Conservation (phyloP, 768 basidiomycete species). For the Rhodotorula sphaerocarpa region DNA sequence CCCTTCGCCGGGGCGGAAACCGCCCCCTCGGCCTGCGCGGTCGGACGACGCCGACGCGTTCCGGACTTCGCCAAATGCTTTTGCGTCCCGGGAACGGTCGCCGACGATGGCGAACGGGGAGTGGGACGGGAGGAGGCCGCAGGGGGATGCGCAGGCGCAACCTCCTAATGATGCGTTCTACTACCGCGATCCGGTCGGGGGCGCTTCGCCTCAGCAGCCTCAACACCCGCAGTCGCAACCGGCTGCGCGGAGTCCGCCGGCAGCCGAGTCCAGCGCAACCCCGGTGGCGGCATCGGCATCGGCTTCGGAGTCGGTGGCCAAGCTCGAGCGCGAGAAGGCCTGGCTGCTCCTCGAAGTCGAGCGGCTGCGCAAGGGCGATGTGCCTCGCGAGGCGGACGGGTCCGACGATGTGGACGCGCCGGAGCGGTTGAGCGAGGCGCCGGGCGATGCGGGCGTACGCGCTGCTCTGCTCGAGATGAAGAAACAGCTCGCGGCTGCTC, state of each 20-base stretch:
- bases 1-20: slow-evolving; percentile 8
- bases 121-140: neutral
- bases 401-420: neutral
- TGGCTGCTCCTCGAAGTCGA: slow-evolving; percentile 78
- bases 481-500: slow-evolving; percentile 73
- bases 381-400: too few relatives aligned
- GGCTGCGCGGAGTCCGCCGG: too few relatives aligned
- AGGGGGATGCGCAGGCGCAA: neutral
- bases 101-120: slow-evolving; percentile 49
- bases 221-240: too few relatives aligned
- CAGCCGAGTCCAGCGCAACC: too few relatives aligned
- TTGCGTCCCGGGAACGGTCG: slow-evolving; percentile 3
- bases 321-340: slow-evolving; percentile 62
- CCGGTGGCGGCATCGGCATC: too few relatives aligned
- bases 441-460: slow-evolving; percentile 44
- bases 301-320: slow-evolving; percentile 49
- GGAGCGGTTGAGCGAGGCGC: slow-evolving; percentile 42
- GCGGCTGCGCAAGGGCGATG: too few relatives aligned
- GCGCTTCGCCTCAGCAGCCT: too few relatives aligned
- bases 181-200: slow-evolving; percentile 35
- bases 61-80: neutral
- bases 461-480: slow-evolving; percentile 76
- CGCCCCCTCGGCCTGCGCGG: neutral
- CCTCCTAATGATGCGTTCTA: slow-evolving; percentile 56
- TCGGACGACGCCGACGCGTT: slow-evolving; percentile 17